Conservation (phyloP, 371 early-diverging fungal species). For the Coemansia sp. region DNA sequence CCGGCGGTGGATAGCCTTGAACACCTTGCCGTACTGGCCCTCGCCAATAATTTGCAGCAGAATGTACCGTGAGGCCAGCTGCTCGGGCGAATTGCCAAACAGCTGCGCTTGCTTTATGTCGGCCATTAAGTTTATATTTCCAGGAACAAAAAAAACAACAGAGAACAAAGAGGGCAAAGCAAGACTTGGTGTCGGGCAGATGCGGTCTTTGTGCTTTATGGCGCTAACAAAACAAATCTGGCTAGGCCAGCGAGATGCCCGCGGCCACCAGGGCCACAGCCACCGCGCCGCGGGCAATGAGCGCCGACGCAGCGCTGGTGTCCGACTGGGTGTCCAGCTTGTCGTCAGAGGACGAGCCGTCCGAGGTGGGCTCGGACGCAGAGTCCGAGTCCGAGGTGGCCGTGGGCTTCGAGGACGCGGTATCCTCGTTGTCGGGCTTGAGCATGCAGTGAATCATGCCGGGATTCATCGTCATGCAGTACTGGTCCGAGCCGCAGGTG, state of each 20-base stretch:
- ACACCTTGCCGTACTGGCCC: constrained; percentile 54
- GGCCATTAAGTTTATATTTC: constrained; percentile 3
- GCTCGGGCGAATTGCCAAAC: constrained; percentile 6
- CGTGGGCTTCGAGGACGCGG: neutral
- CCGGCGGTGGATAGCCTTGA: constrained; percentile 47
- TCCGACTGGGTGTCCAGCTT: neutral
- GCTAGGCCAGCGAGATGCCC: constrained; percentile 16
- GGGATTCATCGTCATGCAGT: constrained; percentile 47
- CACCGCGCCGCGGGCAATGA: constrained; percentile 1
- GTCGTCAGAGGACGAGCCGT: neutral
- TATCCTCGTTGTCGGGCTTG: constrained; percentile 13
- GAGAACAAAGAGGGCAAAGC: neutral
- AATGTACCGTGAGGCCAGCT: constrained; percentile 40
- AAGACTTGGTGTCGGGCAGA: neutral
- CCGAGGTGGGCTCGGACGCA: neutral
- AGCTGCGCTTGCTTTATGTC: constrained; percentile 11
- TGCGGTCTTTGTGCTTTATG: neutral
- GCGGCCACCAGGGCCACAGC: constrained; percentile 18
- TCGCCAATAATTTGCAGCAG: constrained; percentile 51
- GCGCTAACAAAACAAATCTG: neutral
- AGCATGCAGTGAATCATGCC: constrained; percentile 50
- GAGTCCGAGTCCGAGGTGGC: neutral
- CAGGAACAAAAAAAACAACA: neutral
- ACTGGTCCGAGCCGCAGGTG: constrained; percentile 15
- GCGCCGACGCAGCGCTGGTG: constrained; percentile 6